A percentile compares a stretch with the other conserved stretches of the same genome.
Evolutionary conservation across 352 stramenopile genomes (phyloP).

Genomic region (Pythium phragmitis): DNA sequence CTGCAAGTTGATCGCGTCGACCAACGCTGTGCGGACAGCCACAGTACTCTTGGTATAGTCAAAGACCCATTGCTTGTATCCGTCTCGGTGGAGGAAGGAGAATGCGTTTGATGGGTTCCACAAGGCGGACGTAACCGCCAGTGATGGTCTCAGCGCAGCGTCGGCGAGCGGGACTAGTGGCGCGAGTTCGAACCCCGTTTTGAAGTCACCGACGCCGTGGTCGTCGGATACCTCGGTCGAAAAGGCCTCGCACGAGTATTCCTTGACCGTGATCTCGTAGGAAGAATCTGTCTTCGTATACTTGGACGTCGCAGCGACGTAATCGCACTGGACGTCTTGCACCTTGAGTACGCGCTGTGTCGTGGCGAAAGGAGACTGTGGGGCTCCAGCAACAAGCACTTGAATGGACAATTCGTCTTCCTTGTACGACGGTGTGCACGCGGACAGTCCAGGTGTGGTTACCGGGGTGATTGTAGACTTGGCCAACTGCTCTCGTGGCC

Average conservation of each 20-base stretch:
- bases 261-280: slow-evolving; percentile 31
- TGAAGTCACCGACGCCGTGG: slow-evolving; percentile 30
- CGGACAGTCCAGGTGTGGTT: slow-evolving; percentile 10
- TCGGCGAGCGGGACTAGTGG: slow-evolving; percentile 11
- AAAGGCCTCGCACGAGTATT: slow-evolving; percentile 46
- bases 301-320: slow-evolving; percentile 20
- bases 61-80: slow-evolving; percentile 53
- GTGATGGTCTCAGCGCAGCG: slow-evolving; percentile 28
- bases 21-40: slow-evolving; percentile 12
- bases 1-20: slow-evolving; percentile 37
- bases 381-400: slow-evolving; percentile 6
- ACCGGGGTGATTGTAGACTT: slow-evolving; percentile 16
- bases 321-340: slow-evolving; percentile 29
- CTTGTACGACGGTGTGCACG: slow-evolving; percentile 30
- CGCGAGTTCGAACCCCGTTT: slow-evolving; percentile 47
- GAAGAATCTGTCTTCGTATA: slow-evolving; percentile 36
- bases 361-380: slow-evolving; percentile 43
- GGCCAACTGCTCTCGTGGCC: slow-evolving; percentile 31
- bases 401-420: slow-evolving; percentile 31
- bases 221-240: slow-evolving; percentile 53
- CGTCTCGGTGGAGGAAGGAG: slow-evolving; percentile 46
- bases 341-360: slow-evolving; percentile 39
- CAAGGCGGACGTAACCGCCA: slow-evolving; percentile 37
- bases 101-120: slow-evolving; percentile 40
- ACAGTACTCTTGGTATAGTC: slow-evolving; percentile 16